Conservation (phyloP, 371 early-diverging fungal genomes). For the Dinochytrium kinnereticum region DNA sequence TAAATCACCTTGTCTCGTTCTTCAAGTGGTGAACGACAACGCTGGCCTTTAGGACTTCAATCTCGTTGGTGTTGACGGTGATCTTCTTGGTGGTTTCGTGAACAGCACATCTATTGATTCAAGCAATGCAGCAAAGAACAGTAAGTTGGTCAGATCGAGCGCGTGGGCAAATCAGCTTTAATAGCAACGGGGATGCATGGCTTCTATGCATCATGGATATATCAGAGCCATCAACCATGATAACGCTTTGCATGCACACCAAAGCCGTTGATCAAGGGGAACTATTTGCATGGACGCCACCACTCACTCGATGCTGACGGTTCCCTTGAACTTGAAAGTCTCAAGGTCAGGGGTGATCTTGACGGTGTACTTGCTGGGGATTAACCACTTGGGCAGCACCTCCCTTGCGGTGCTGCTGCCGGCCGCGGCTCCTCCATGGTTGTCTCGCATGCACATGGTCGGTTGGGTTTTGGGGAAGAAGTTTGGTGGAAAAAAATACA, state of each 20-base stretch:
- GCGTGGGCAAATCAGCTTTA: not conserved
- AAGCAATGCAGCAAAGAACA: too few species aligned
- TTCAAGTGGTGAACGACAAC: conserved; percentile 49
- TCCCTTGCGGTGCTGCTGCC: conserved; percentile 39
- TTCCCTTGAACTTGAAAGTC: conserved; percentile 70
- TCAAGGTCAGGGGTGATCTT: conserved; percentile 71
- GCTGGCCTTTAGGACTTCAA: conserved; percentile 47
- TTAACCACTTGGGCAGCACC: conserved; percentile 73
- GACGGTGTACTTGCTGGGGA: conserved; percentile 78
- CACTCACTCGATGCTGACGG: conserved; percentile 50
- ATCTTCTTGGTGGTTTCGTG: conserved; percentile 57
- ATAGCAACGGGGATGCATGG: not conserved
- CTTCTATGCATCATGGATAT: not conserved
- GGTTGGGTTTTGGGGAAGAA: not conserved
- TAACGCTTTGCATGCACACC: conserved; percentile 1
- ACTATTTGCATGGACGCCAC: not conserved
- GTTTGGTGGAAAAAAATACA: too few species aligned
- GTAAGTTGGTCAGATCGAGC: not conserved
- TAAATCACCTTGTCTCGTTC: conserved; percentile 39
- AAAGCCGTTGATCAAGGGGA: not conserved
- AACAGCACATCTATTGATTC: conserved; percentile 13
- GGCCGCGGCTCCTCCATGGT: not conserved
- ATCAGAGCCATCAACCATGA: not conserved
- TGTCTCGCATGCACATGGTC: conserved; percentile 3
- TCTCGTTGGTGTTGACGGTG: conserved; percentile 65